A percentile compares a stretch with the other conserved stretches of the same genome.
phyloP scores from a whole-genome alignment of 208 protist species.

The Acanthamoeba lenticulata region DNA sequence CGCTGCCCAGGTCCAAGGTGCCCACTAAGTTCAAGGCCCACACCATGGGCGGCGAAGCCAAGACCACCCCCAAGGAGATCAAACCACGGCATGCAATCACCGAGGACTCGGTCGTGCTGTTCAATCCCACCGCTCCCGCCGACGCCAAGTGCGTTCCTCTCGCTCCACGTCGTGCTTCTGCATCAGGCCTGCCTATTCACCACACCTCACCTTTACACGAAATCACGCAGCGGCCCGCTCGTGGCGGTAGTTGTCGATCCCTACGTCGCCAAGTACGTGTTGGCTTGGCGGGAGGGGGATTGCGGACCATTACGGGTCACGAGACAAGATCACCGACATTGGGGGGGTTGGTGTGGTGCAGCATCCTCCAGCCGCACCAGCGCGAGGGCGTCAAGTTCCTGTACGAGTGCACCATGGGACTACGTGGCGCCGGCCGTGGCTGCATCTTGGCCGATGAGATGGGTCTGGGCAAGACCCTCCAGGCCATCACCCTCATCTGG shows the following conservation, averaged over 20 bases:
- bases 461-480: conserved; percentile 86
- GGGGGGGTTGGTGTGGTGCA: too few relatives aligned
- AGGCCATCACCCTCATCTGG: conserved; percentile 85
- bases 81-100: conserved; percentile 54
- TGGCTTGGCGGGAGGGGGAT: too few relatives aligned
- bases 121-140: neutral
- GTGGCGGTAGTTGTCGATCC: conserved; percentile 65
- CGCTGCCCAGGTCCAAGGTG: neutral
- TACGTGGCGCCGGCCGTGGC: conserved; percentile 73
- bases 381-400: conserved; percentile 83
- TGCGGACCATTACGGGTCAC: too few relatives aligned
- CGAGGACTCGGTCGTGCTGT: conserved; percentile 54
- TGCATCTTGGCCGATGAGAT: conserved; percentile 87
- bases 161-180: neutral
- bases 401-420: conserved; percentile 83
- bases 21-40: conserved; percentile 63
- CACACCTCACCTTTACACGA: neutral
- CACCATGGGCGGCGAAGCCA: neutral
- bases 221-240: neutral
- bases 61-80: neutral
- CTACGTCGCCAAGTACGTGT: conserved; percentile 49
- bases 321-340: too few relatives aligned
- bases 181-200: neutral
- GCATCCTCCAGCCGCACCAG: conserved; percentile 68
- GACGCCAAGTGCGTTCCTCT: neutral